A percentile compares a stretch with the other conserved stretches of the same genome.
Conservation (phyloP, 2,329 filamentous ascomycete genomes). For the Aspergillus phoenicis region DNA sequence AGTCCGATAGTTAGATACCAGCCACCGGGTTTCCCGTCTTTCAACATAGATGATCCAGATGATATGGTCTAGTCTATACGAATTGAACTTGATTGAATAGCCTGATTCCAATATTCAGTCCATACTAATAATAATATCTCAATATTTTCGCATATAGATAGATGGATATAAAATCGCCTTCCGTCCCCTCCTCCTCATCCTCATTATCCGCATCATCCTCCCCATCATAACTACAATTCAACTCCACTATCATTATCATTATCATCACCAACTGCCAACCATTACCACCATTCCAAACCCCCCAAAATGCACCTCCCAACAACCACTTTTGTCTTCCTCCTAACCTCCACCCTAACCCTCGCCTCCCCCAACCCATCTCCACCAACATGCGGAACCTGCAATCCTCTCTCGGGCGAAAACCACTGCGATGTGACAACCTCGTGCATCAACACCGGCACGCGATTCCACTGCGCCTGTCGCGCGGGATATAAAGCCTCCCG, state of each 20-base stretch:
- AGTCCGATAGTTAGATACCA: neutral
- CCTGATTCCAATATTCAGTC: neutral
- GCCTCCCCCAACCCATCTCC: slow-evolving; percentile 25
- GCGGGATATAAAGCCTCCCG: slow-evolving; percentile 44
- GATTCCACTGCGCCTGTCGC: slow-evolving; percentile 47
- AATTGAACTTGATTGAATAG: neutral
- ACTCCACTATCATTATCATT: neutral
- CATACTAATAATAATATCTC: neutral
- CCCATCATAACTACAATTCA: neutral
- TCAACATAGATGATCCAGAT: neutral
- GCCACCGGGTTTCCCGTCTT: neutral
- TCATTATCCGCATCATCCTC: neutral
- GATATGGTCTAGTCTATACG: neutral
- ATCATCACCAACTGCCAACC: too few relatives aligned
- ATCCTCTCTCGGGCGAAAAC: slow-evolving; percentile 44
- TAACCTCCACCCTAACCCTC: slow-evolving; percentile 22
- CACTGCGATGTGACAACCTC: slow-evolving; percentile 48
- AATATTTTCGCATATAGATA: neutral
- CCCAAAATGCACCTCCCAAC: slow-evolving; percentile 33
- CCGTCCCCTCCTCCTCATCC: neutral
- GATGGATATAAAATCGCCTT: neutral
- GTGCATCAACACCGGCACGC: slow-evolving; percentile 46
- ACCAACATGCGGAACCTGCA: slow-evolving; percentile 41
- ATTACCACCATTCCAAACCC: neutral
- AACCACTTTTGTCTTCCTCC: slow-evolving; percentile 20